Conservation (phyloP, 2,329 filamentous ascomycete species). For the Decorospora gaudefroyi region DNA sequence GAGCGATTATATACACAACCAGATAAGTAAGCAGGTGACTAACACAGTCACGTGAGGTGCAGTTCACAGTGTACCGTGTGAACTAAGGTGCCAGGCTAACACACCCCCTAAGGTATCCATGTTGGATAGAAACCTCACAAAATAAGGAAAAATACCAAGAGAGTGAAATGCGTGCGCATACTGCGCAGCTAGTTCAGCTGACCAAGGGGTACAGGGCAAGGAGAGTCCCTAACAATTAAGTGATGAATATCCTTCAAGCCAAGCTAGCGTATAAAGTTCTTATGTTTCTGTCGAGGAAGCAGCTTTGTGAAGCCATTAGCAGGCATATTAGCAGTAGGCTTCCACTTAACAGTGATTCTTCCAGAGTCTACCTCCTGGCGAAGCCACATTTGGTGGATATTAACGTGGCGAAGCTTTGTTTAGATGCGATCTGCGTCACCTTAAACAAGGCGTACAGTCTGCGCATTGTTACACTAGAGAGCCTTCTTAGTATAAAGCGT, state of each 20-base stretch:
- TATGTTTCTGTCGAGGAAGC: conserved; percentile 10
- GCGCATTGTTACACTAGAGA: conserved; percentile 3
- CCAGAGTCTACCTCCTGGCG: conserved; percentile 9
- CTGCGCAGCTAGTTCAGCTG: not conserved
- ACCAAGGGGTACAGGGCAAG: not conserved
- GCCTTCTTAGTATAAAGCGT: not conserved
- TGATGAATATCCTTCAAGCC: too few species aligned
- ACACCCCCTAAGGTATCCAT: not conserved
- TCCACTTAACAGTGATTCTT: conserved; percentile 5
- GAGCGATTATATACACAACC: not conserved
- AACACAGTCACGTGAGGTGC: too few species aligned
- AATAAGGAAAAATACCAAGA: not conserved
- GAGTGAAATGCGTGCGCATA: not conserved
- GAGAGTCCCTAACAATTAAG: conserved; percentile 4
- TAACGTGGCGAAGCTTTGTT: not conserved
- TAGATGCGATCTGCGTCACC: not conserved
- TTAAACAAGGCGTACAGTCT: conserved; percentile 3
- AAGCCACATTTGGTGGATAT: conserved; percentile 16
- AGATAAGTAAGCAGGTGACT: too few species aligned
- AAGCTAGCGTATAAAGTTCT: conserved; percentile 5
- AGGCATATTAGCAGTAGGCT: conserved; percentile 6
- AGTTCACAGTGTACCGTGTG: too few species aligned
- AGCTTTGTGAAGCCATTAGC: conserved; percentile 9
- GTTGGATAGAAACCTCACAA: not conserved
- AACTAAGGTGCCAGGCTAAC: too few species aligned